Base-by-base conservation (phyloP, 78 protist species). In the Dictyostelium brefeldianum region DNA sequence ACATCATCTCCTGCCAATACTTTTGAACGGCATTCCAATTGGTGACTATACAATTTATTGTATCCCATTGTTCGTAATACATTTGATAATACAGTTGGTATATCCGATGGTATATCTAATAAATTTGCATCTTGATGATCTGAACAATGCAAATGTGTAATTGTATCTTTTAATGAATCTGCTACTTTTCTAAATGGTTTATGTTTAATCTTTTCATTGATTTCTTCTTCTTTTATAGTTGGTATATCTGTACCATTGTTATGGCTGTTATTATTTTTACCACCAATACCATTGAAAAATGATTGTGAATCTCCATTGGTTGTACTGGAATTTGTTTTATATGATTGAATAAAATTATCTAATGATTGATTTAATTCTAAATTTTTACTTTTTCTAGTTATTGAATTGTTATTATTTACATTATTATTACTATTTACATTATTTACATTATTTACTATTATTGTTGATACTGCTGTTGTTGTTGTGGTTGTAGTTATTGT, bases 41-140 rank as follows among this genome's bases (percentile, higher is more conserved):
- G 94, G 56, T 89, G 94, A 27, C 79, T 57, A 36, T 89, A 89
- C 5, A 89, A 29, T 29, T 53, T 20, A 7, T 27, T 20, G 27
- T 47, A 70, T 0, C 80, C 80, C 81, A 89, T 62, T 27, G 17
- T 56, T 9, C 15, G 25, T 15, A 89, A 53, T 71, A 83, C 84
- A 22, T 80, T 74, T 9, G 9, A 20, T 4, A 78, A 57, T 15
- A n/a, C 31, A 15, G 48, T 27, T 31, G 83, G 94, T 22, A 89
- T 18, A 2, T 89, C 94, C 0, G 10, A 9, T n/a, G 79, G 80
- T 8, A 73, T 51, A 18, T 53, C 57, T 11, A 53, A 56, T 43
- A 56, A 12, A 5, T 17, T 22, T 43, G 90, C 7, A n/a, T 70
- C 48, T 31, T 62, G 47, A 12, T 46, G 18, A 1, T 85, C 83